Base-by-base conservation (phyloP, 208 protist species). In the Crithidia brevicula region DNA sequence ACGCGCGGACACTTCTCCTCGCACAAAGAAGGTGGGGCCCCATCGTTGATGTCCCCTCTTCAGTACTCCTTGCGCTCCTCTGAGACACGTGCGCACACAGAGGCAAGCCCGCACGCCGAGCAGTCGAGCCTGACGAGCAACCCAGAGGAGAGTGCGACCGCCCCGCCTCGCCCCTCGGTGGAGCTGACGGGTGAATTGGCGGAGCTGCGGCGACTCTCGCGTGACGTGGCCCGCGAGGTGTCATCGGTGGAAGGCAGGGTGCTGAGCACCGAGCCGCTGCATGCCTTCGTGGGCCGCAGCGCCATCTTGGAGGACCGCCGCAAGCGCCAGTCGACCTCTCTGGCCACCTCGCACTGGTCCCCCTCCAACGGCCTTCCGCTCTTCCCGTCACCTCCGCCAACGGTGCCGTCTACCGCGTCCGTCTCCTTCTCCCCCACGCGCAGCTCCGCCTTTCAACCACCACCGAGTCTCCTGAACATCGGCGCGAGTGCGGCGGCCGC, bases 221-320 rank as follows among this genome's bases (percentile, higher is more conserved):
- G 49, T 8, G 52, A 56, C 23, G 43, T 76, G 38, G 70, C 62
- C 27, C 62, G 45, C 0, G 70, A 76, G 10, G 31, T 76, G 4
- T 45, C 70, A 7, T n/a, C 27, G 0, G 70, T 51, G 10, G 47
- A 65, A 2, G 28, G 10, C 3, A 49, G 45, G 25, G 47, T 52
- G 20, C 18, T 15, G 4, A 18, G 27, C 3, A 65, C 53, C 45
- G 56, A 64, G 59, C 53, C 66, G 40, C 75, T 89, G 53, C 81
- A 86, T 13, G 61, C 53, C n/a, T 89, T 83, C 49, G 72, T 86
- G 6, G 85, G 85, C 33, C 86, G 82, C 28, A 91, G 85, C 67
- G 79, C 67, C 33, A 72, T 89, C 20, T 66, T 89, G 11, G 79
- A 82, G 5, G 57, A 89, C 45, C 68, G 75, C 33, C 69, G 76